phyloP scores from a whole-genome alignment of 352 stramenopile species.

The Pythium rishiriense region DNA sequence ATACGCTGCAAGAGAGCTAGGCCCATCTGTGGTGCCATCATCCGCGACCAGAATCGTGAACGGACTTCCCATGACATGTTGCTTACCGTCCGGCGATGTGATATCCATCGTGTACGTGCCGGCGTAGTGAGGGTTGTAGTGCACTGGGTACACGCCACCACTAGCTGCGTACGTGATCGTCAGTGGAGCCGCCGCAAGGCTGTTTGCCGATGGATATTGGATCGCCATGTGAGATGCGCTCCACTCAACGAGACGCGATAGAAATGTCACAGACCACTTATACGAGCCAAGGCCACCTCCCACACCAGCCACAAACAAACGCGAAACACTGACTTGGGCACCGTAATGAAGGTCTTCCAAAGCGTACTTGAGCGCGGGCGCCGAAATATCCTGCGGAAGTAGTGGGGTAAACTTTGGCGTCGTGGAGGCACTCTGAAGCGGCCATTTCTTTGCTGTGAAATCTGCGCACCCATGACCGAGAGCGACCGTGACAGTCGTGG shows the following conservation, averaged over 20 bases:
- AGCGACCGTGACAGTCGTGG: conserved; percentile 49
- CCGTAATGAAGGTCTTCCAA: conserved; percentile 55
- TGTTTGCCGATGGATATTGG: conserved; percentile 54
- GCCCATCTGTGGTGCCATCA: conserved; percentile 58
- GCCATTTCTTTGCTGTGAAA: conserved; percentile 45
- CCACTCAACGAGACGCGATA: conserved; percentile 84
- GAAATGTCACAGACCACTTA: conserved; percentile 92
- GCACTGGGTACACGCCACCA: conserved; percentile 88
- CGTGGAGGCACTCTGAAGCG: conserved; percentile 38
- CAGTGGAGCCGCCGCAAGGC: conserved; percentile 49
- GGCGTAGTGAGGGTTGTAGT: conserved; percentile 90
- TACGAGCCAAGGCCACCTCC: conserved; percentile 43
- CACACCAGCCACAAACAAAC: conserved; percentile 17
- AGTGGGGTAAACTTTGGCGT: conserved; percentile 51
- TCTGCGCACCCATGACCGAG: conserved; percentile 55
- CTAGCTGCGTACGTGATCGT: conserved; percentile 50
- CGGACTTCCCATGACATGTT: conserved; percentile 88
- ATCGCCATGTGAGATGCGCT: conserved; percentile 67
- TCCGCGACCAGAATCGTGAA: conserved; percentile 85
- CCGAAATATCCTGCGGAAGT: conserved; percentile 59
- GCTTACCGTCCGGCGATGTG: conserved; percentile 58
- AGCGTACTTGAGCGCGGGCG: conserved; percentile 54
- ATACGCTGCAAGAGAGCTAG: conserved; percentile 67
- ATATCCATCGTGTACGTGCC: conserved; percentile 91
- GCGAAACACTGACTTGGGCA: conserved; percentile 50